phyloP scores from a whole-genome alignment of 495 filamentous ascomycete species.

The Saxophila tyrrhenica region DNA sequence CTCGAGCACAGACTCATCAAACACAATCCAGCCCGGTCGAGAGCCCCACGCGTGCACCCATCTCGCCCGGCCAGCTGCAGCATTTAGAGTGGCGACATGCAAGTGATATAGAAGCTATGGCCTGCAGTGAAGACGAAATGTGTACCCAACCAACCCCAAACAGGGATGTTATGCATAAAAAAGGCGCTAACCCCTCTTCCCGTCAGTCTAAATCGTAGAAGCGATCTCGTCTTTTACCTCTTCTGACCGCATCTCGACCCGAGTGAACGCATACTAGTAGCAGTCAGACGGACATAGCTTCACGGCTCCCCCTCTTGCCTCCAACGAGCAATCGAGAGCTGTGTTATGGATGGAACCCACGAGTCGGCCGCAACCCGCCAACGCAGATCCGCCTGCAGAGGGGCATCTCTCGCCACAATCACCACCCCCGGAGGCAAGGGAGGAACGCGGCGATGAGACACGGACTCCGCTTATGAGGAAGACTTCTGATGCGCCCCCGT shows the following conservation, averaged over 20 bases:
- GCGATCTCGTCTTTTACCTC: too few species aligned
- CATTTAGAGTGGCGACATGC: neutral
- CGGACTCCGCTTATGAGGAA: neutral
- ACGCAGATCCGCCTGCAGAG: neutral
- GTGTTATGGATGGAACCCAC: slow-evolving; percentile 3
- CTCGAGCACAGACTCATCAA: neutral
- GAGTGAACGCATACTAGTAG: neutral
- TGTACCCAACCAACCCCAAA: neutral
- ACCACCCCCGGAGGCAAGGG: neutral
- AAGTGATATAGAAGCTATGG: neutral
- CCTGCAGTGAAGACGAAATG: neutral
- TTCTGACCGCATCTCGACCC: neutral
- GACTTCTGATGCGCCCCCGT: slow-evolving; percentile 25
- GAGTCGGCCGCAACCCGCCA: neutral
- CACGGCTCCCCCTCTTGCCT: neutral
- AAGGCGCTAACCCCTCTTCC: neutral
- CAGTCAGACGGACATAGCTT: neutral
- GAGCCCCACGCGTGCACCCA: neutral
- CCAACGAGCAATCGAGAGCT: neutral
- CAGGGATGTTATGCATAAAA: neutral
- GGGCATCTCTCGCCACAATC: too few species aligned
- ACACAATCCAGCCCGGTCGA: neutral
- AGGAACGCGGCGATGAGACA: neutral
- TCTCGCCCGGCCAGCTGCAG: neutral
- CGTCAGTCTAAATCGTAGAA: neutral